These are phyloP conservation scores for Gonium pectorale DNA, from an alignment of 139 green algal species.

Conservation along the genomic window DNA sequence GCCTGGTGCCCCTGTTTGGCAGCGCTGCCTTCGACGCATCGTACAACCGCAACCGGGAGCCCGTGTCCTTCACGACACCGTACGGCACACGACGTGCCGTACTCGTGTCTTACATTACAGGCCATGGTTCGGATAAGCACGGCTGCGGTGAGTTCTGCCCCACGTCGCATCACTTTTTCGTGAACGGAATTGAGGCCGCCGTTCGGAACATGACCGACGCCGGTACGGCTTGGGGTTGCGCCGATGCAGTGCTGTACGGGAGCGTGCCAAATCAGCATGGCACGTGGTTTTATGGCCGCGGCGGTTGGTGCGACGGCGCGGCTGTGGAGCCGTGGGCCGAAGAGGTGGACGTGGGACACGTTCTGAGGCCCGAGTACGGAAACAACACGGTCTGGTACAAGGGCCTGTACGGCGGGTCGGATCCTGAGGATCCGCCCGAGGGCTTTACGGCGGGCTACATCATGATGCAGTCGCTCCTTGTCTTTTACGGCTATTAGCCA, in stretches of 20 bases:
- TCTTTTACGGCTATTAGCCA: no score
- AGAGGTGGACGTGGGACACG: background rate
- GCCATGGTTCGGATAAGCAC: conserved; percentile 59
- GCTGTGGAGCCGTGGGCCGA: conserved; percentile 17
- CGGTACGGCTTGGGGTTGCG: conserved; percentile 64
- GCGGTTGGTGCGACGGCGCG: conserved; percentile 70
- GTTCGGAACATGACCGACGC: conserved; percentile 17
- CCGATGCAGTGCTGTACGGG: conserved; percentile 60
- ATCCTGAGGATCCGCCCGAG: conserved; percentile 5
- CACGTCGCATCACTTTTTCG: conserved; percentile 54
- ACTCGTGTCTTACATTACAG: conserved; percentile 60
- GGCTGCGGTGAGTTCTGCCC: conserved; percentile 70
- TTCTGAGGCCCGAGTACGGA: background rate
- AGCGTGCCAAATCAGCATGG: conserved; percentile 70
- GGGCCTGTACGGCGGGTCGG: background rate
- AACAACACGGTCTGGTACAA: conserved; percentile 10
- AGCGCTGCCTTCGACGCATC: conserved; percentile 42
- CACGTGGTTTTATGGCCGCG: conserved; percentile 69
- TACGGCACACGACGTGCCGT: background rate
- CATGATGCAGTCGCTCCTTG: conserved; percentile 21
- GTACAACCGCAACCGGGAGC: conserved; percentile 31
- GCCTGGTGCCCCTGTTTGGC: conserved; percentile 3
- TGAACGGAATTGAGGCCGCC: conserved; percentile 57
- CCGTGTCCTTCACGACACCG: conserved; percentile 49
- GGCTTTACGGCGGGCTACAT: background rate